Base-by-base conservation (phyloP, 2,329 filamentous ascomycete species). In the Stagonosporopsis vannaccii region DNA sequence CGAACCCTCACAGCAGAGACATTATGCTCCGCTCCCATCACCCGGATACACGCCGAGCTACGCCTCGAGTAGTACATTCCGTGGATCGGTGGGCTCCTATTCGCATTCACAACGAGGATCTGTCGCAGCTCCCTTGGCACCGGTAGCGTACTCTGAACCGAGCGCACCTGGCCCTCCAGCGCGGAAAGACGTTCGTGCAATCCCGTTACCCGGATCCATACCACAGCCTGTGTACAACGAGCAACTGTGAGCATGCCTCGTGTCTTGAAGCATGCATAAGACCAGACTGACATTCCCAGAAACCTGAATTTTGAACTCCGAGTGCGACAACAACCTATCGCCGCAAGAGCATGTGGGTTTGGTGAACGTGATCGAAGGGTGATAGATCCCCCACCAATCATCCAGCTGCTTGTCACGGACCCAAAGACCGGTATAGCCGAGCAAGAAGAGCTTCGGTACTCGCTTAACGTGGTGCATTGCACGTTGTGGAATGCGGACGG, bases 361-460 rank as follows among this genome's bases (percentile, higher is more conserved):
- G 91, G 91, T 58, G 91, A 94, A 75, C 83, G 90, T 61, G 91
- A 95, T 70, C 85, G 91, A 35, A 84, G 91, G 59, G 90, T 92
- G 15, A 90, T 95, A 60, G 91, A 95, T 69, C 91, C 91, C 36
- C 91, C 91, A 2, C 91, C 91, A 13, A 94, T 95, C 68, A 84
- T 95, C 20, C 87, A 94, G 70, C 83, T 94, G 42, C 79, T 81
- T 25, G 84, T 92, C 52, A 84, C 86, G 47, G 84, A 88, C 59
- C 80, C 84, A 1, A 79, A 77, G 32, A 81, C 78, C 13, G 78
- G 80, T 40, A 65, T 70, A 17, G 71, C 76, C 23, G 80, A 84
- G 11, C 76, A 80, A 36, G 83, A 86, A 41, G 87, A 91, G 60
- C 76, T 90, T 23, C 83, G 85, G 36, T 85, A 87, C 68, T 85